phyloP scores from a whole-genome alignment of 805 yeast genomes.

The Candida bentonensis region DNA sequence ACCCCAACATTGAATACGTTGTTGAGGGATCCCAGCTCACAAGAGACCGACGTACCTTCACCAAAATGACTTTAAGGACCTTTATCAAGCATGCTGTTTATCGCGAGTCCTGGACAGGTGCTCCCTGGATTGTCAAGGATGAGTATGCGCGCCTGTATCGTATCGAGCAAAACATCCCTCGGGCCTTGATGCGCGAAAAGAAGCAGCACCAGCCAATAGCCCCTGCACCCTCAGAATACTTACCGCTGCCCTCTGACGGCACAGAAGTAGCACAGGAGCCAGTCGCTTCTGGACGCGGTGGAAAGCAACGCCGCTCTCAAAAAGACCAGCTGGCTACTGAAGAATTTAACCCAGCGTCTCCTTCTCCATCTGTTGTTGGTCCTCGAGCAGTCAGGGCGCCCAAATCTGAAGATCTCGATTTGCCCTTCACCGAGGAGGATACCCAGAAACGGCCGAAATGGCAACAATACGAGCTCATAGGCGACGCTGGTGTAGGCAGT shows the following conservation, averaged over 20 bases:
- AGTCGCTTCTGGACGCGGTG: background rate
- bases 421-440: background rate
- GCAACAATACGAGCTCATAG: constrained; percentile 9
- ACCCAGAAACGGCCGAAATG: constrained; percentile 11
- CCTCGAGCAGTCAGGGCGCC: background rate
- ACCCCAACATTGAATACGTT: constrained; percentile 40
- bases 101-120: constrained; percentile 72
- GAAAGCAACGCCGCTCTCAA: background rate
- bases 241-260: background rate
- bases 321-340: background rate
- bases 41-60: constrained; percentile 75
- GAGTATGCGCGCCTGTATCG: constrained; percentile 59
- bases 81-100: constrained; percentile 66
- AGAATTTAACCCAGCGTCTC: background rate
- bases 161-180: constrained; percentile 27
- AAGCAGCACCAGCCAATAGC: too few species aligned
- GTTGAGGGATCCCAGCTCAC: constrained; percentile 61
- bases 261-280: background rate
- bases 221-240: too few species aligned
- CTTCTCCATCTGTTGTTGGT: background rate
- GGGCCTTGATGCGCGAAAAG: constrained; percentile 9
- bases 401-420: constrained; percentile 9
- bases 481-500: constrained; percentile 11
- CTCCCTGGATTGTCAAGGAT: constrained; percentile 89
- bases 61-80: constrained; percentile 83